Conservation (phyloP, 208 protist species). For the Kentomonas sorsogonicus region DNA sequence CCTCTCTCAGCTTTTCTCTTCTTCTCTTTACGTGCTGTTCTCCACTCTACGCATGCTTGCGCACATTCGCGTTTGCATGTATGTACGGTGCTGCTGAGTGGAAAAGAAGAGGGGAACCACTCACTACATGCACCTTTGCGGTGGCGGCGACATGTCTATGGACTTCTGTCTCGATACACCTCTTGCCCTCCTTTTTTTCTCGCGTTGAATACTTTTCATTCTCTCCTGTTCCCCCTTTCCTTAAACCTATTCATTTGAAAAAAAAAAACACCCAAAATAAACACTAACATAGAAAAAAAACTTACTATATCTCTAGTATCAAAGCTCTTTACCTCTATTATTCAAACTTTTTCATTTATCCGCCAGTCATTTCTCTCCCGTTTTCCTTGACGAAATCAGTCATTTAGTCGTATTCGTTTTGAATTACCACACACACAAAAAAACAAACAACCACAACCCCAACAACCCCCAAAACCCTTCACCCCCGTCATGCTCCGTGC, state of each 20-base stretch:
- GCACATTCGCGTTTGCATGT: too few species aligned
- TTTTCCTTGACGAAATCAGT: constrained; percentile 4
- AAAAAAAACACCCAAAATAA: too few species aligned
- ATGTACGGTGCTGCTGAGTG: too few species aligned
- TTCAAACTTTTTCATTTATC: background rate
- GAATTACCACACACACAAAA: background rate
- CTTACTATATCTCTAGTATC: background rate
- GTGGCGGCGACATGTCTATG: too few species aligned
- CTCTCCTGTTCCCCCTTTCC: constrained; percentile 6
- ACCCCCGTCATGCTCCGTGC: constrained; percentile 48
- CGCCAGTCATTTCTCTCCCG: background rate
- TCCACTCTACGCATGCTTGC: too few species aligned
- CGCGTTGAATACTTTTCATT: background rate
- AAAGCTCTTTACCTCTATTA: background rate
- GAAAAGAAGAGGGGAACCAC: too few species aligned
- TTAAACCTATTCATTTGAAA: too few species aligned
- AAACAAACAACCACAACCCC: constrained; percentile 1
- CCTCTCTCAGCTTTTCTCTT: too few species aligned
- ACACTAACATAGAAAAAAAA: constrained; percentile 3
- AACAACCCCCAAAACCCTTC: background rate
- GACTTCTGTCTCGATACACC: too few species aligned
- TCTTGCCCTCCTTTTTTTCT: background rate
- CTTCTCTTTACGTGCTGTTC: too few species aligned
- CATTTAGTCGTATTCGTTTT: background rate
- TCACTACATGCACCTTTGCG: too few species aligned